Base-by-base conservation (phyloP, 2,329 filamentous ascomycete species). In the Diplodia intermedia region DNA sequence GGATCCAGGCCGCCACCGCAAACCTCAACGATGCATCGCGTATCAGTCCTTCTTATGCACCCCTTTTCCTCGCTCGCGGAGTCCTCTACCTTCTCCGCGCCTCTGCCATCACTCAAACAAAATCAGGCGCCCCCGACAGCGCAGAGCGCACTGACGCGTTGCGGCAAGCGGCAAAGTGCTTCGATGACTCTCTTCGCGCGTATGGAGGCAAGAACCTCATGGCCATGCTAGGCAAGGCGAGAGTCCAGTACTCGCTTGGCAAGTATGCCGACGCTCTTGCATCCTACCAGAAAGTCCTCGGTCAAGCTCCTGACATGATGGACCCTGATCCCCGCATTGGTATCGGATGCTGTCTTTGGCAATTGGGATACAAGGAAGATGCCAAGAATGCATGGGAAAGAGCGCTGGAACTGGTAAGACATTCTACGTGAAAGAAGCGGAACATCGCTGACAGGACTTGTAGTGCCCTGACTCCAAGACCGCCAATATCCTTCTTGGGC, bases 301-400 rank as follows among this genome's bases (percentile, higher is more conserved):
- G 89, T 73, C 93, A 91, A 79, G 93, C 94, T 83, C 95, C 95
- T 1, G 89, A 92, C 72, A 85, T 98, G 75, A 88, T 91, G 52
- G 95, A 99, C 75, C 95, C 95, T 0, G 95, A 99, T 79, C 96
- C 95, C 72, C 88, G 96, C 73, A 94, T 99, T 73, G 95, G 95
- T 67, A 94, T 99, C 75, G 95, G 95, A 55, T 95, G 93, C 79
- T 99, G 95, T 82, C 90, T 97, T 78, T 99, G 96, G 95, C 92
- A 97, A 79, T 85, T 99, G 33, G 94, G 94, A 12, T 93, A 92
- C 83, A 97, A 96, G 79, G 92, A 97, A 40, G 93, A 97, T 74
- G 95, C 96, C 8, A 94, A 92, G 76, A 83, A 85, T 57, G 94
- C 95, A 14, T 99, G 95, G 95, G 91, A 97, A 76, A 86, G 95